These are phyloP conservation scores for Maudiozyma barnettii DNA, from an alignment of 805 yeast genomes.

Conservation along the genomic window DNA sequence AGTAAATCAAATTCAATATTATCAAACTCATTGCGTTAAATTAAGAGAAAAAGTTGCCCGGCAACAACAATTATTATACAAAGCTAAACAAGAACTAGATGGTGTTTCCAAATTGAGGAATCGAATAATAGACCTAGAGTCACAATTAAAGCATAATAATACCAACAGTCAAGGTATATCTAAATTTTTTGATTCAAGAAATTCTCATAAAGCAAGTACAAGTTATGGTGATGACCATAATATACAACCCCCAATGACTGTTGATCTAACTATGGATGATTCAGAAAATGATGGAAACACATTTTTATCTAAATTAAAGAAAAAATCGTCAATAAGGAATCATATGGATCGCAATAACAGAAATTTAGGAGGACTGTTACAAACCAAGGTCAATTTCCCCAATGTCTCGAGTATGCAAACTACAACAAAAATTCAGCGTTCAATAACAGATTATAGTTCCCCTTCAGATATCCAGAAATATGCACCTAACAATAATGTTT, in stretches of 20 bases:
- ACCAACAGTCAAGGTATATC: neutral
- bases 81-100: slow-evolving; percentile 23
- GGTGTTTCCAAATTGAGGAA: slow-evolving; percentile 15
- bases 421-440: too few species aligned
- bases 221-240: neutral
- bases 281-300: slow-evolving; percentile 8
- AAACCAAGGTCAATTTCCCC: too few species aligned
- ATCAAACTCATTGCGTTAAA: slow-evolving; percentile 16
- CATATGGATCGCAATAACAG: too few species aligned
- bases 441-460: too few species aligned
- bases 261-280: slow-evolving; percentile 19
- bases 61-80: slow-evolving; percentile 19
- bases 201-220: neutral
- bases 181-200: neutral
- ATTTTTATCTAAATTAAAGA: slow-evolving; percentile 17
- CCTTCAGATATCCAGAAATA: too few species aligned
- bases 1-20: slow-evolving; percentile 18
- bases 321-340: slow-evolving; percentile 6
- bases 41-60: slow-evolving; percentile 20
- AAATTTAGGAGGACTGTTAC: too few species aligned
- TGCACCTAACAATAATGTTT: neutral
- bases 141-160: neutral
- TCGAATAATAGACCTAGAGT: slow-evolving; percentile 7
- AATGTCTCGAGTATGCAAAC: too few species aligned
- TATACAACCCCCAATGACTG: slow-evolving; percentile 17